These are phyloP conservation scores for Aspergillus neoniger DNA, from an alignment of 2,329 filamentous ascomycete species.

Conservation along the genomic window DNA sequence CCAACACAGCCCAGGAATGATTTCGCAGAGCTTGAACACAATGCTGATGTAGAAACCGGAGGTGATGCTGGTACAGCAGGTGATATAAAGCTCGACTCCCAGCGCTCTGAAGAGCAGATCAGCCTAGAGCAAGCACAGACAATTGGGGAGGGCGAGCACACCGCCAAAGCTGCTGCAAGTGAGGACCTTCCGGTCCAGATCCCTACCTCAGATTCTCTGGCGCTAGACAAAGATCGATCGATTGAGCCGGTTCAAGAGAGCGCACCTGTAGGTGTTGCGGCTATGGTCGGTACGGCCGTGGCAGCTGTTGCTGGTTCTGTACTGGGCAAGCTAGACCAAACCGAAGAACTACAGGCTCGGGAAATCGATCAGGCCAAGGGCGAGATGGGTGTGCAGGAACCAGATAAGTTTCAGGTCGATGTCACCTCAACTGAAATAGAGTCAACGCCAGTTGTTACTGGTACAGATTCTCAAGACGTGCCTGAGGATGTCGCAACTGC, in stretches of 20 bases:
- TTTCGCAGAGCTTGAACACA: not conserved
- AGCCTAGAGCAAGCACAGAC: not conserved
- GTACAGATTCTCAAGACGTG: not conserved
- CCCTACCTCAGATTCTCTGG: not conserved
- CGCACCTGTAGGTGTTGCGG: conserved; percentile 13
- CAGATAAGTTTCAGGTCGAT: too few relatives aligned
- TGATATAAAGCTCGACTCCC: not conserved
- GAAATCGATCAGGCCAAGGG: not conserved
- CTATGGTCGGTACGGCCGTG: conserved; percentile 25
- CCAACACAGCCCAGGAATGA: conserved; percentile 13
- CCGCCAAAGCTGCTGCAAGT: not conserved
- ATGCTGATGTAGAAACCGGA: conserved; percentile 10
- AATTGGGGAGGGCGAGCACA: conserved; percentile 7
- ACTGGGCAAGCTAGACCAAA: conserved; percentile 1
- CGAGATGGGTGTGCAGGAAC: not conserved
- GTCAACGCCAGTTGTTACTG: not conserved
- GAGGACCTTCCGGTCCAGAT: conserved; percentile 7
- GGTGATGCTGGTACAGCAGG: conserved; percentile 17
- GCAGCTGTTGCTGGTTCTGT: conserved; percentile 12
- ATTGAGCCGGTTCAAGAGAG: not conserved
- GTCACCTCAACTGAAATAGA: not conserved
- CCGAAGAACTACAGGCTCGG: not conserved
- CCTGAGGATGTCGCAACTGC: not conserved
- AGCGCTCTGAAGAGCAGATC: conserved; percentile 8
- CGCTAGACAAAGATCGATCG: conserved; percentile 1